A percentile compares a stretch with the other conserved stretches of the same genome.
Conservation (phyloP, 495 filamentous ascomycete genomes). For the Acidiella bohemica region DNA sequence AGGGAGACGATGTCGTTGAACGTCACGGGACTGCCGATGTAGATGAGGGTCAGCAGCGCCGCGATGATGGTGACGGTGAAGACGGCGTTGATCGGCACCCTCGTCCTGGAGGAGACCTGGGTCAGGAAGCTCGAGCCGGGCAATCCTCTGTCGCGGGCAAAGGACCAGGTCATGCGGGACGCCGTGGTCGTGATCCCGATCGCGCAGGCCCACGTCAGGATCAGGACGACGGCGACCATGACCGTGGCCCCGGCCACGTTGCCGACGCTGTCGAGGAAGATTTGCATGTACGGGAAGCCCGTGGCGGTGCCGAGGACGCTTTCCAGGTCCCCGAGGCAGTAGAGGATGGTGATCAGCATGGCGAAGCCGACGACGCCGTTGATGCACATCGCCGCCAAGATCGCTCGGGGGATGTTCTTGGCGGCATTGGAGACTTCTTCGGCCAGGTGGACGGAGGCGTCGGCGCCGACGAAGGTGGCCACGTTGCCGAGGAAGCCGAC, state of each 20-base stretch:
- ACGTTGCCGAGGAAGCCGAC: slow-evolving; percentile 18
- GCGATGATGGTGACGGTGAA: slow-evolving; percentile 9
- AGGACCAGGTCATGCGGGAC: slow-evolving; percentile 35
- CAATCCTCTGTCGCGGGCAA: slow-evolving; percentile 29
- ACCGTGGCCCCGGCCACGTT: slow-evolving; percentile 41
- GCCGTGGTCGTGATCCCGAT: slow-evolving; percentile 31
- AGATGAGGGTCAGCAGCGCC: slow-evolving; percentile 16
- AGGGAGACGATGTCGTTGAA: slow-evolving; percentile 22
- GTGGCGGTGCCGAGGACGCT: slow-evolving; percentile 36
- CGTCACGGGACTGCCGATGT: slow-evolving; percentile 16
- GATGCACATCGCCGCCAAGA: slow-evolving; percentile 14
- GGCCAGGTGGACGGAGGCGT: slow-evolving; percentile 18
- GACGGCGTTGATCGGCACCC: slow-evolving; percentile 14
- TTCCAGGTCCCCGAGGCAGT: slow-evolving; percentile 38
- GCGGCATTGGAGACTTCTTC: slow-evolving; percentile 18
- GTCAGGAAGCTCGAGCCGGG: slow-evolving; percentile 15
- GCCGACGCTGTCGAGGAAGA: slow-evolving; percentile 40
- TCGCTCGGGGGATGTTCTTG: slow-evolving; percentile 15
- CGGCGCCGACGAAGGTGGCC: slow-evolving; percentile 15
- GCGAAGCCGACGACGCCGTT: slow-evolving; percentile 13
- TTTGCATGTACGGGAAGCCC: slow-evolving; percentile 40
- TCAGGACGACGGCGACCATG: slow-evolving; percentile 28
- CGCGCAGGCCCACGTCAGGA: slow-evolving; percentile 25
- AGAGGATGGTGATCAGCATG: slow-evolving; percentile 29
- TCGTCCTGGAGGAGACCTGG: slow-evolving; percentile 10